Evolutionary conservation across 257 asterid genomes (phyloP), one percentile per base, ranked within the genome.

Genomic region (Catharanthus roseus): DNA sequence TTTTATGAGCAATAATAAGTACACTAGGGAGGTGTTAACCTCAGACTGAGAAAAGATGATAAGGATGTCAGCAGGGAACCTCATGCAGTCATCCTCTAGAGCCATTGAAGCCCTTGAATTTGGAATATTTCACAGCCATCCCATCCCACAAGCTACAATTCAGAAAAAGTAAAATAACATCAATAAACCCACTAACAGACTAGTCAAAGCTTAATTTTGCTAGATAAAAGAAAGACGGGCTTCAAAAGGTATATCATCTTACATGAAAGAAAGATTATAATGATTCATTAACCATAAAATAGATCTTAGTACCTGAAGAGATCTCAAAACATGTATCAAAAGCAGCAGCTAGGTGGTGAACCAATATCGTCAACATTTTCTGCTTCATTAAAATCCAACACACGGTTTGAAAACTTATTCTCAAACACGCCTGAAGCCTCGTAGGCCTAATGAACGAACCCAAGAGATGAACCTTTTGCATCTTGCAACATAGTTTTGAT

Each of bases 251-350:
- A 63, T 53, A 12, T 34, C 33, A 58, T 28, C 69, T n/a, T n/a
- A n/a, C 42, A 47, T 13, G 70, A 10, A 41, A 16, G 2, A 47
- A 24, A 53, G 3, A 55, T 38, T 38, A 36, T 5, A 55, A 15
- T 34, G 3, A 38, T 55, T 49, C 21, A 34, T 16, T 36, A 12
- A 12, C 73, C 4, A 38, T 3, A 53, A 69, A 24, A 74, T 45
- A 34, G 24, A 74, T 56, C 51, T 44, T 28, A 23, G 56, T 62
- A 74, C 78, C 78, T 74, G 73, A 67, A 73, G 51, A 31, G 51
- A 31, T 55, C 63, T 49, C 63, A 28, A 2, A 33, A 29, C 36
- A 60, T 57, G 66, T 61, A 33, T 61, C 42, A 10, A 61, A 33
- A 61, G 61, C 73, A 39, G 68, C 28, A 19, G 28, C 68, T 23